Conservation (phyloP, 306 rosid species). For the Inga laurina region DNA sequence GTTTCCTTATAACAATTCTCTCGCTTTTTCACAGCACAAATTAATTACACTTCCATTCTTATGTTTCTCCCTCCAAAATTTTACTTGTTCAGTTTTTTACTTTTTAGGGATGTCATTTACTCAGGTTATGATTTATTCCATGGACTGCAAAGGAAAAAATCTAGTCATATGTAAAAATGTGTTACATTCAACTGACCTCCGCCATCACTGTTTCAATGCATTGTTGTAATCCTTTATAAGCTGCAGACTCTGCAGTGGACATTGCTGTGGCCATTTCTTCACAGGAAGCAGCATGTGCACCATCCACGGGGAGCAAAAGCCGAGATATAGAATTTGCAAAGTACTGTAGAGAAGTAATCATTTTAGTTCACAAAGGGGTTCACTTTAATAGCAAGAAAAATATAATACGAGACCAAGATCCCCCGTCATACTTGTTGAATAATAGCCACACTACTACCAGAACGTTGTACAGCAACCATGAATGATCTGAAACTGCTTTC, state of each 20-base stretch:
- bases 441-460: conserved; percentile 98
- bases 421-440: conserved; percentile 84
- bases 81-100: not conserved
- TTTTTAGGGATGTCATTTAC: not conserved
- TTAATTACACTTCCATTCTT: not conserved
- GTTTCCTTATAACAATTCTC: not conserved
- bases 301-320: conserved; percentile 97
- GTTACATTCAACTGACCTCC: conserved; percentile 63
- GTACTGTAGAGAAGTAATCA: conserved; percentile 60
- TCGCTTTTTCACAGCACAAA: not conserved
- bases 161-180: not conserved
- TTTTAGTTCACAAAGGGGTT: conserved; percentile 27
- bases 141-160: not conserved
- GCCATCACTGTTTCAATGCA: conserved; percentile 99
- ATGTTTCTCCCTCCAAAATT: not conserved
- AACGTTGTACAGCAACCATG: conserved; percentile 99
- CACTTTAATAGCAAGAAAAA: conserved; percentile 20
- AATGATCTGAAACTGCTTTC: conserved; percentile 99
- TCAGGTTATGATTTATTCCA: not conserved
- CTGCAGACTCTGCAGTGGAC: conserved; percentile 99
- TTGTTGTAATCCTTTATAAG: conserved; percentile 90
- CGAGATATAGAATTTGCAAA: conserved; percentile 95
- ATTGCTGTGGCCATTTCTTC: conserved; percentile 98
- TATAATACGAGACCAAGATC: conserved; percentile 24
- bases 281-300: conserved; percentile 99